Conservation (phyloP, 257 asterid genomes). For the Primulina tabacum region DNA sequence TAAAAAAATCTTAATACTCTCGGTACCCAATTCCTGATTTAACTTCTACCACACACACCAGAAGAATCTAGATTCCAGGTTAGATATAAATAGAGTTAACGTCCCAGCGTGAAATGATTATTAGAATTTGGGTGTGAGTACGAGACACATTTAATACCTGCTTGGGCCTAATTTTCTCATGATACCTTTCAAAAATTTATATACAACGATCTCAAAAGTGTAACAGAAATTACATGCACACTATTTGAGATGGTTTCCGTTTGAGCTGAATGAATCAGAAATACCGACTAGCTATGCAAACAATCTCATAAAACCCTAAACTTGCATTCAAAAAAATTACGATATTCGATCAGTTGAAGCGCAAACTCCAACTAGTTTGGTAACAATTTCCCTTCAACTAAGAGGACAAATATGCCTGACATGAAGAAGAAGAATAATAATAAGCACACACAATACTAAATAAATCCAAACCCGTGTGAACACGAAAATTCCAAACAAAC, state of each 20-base stretch:
- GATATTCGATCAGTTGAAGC: neutral
- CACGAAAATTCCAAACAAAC: conserved; percentile 7
- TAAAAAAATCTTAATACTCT: neutral
- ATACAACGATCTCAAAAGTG: no score
- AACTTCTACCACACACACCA: no score
- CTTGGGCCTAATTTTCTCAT: no score
- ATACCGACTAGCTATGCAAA: no score
- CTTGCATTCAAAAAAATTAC: neutral
- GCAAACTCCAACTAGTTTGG: neutral
- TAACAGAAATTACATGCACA: no score
- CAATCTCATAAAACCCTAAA: neutral
- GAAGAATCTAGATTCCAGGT: no score
- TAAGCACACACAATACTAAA: neutral
- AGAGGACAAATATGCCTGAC: neutral
- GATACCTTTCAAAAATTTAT: no score
- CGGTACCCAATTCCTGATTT: neutral
- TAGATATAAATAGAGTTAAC: no score
- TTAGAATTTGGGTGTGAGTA: no score
- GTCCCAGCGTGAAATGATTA: no score
- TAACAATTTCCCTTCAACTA: neutral
- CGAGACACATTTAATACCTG: no score
- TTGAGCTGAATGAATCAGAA: neutral
- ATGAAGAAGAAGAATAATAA: neutral
- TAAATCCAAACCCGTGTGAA: neutral
- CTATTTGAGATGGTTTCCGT: no score